Evolutionary conservation across 2,329 filamentous ascomycete species (phyloP).

Genomic region (Colletotrichum tamarilloi): DNA sequence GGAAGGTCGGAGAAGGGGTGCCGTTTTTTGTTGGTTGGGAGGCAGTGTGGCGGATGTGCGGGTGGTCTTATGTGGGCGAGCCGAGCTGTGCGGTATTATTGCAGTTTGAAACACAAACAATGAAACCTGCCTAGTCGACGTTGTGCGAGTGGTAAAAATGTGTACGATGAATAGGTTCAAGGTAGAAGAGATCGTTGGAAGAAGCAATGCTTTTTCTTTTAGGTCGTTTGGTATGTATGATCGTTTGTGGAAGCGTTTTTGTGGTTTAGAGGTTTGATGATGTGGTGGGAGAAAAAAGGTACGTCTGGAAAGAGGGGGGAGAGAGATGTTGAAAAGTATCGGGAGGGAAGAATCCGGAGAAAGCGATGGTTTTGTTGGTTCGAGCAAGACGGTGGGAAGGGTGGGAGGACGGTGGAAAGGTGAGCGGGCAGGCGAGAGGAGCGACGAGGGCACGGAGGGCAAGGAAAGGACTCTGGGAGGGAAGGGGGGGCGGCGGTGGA

Average conservation of each 20-base stretch:
- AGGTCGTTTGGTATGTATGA: neutral
- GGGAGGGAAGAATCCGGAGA: constrained; percentile 31
- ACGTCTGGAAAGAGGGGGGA: constrained; percentile 30
- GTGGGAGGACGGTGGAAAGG: constrained; percentile 25
- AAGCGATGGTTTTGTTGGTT: constrained; percentile 38
- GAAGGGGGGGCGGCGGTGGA: constrained; percentile 15
- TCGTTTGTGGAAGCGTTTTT: constrained; percentile 1
- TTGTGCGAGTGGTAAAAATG: constrained; percentile 16
- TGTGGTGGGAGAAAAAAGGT: constrained; percentile 7
- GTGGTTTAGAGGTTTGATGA: constrained; percentile 6
- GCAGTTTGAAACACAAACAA: constrained; percentile 33
- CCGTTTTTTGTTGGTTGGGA: constrained; percentile 26
- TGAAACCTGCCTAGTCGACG: constrained; percentile 34
- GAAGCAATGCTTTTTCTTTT: constrained; percentile 15
- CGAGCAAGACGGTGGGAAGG: constrained; percentile 25
- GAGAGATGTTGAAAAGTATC: constrained; percentile 33
- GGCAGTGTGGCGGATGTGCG: constrained; percentile 27
- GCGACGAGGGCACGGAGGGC: constrained; percentile 33
- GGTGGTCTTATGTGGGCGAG: constrained; percentile 29
- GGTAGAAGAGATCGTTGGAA: neutral
- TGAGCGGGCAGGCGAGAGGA: constrained; percentile 28
- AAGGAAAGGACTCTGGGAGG: constrained; percentile 26
- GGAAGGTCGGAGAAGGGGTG: neutral
- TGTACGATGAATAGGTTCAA: constrained; percentile 4
- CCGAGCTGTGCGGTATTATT: constrained; percentile 36